phyloP scores from a whole-genome alignment of 2,329 filamentous ascomycete species.

The Nemania sp. region DNA sequence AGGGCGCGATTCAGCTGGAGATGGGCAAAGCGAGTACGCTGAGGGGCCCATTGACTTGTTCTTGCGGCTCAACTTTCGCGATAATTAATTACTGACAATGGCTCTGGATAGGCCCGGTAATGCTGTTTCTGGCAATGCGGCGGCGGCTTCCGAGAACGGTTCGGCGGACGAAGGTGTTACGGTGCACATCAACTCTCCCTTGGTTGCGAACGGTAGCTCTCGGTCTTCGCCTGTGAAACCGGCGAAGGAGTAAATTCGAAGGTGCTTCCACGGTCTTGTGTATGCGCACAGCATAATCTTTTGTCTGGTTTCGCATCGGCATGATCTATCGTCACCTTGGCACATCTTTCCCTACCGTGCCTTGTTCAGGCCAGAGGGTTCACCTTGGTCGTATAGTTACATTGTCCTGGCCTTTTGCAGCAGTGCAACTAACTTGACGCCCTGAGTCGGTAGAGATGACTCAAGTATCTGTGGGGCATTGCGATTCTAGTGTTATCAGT shows the following conservation, averaged over 20 bases:
- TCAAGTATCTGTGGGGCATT: constrained; percentile 33
- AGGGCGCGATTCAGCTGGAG: constrained; percentile 22
- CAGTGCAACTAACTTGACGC: constrained; percentile 30
- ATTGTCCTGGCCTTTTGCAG: constrained; percentile 29
- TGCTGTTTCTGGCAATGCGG: constrained; percentile 45
- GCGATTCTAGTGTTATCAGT: constrained; percentile 27
- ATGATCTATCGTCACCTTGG: constrained; percentile 35
- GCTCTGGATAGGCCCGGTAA: constrained; percentile 47
- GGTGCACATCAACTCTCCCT: constrained; percentile 55
- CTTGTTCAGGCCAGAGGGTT: constrained; percentile 27
- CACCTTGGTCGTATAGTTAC: constrained; percentile 30
- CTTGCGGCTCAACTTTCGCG: background rate
- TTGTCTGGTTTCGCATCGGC: constrained; percentile 36
- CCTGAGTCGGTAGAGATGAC: constrained; percentile 32
- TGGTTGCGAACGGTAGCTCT: constrained; percentile 48
- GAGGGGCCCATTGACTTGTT: constrained; percentile 10
- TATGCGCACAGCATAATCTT: constrained; percentile 30
- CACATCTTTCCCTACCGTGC: constrained; percentile 30
- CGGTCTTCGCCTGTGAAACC: constrained; percentile 54
- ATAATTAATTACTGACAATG: constrained; percentile 35
- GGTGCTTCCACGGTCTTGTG: constrained; percentile 25
- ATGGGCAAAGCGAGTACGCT: constrained; percentile 30
- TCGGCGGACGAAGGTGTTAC: constrained; percentile 57
- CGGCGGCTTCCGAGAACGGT: constrained; percentile 49
- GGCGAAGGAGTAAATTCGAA: constrained; percentile 43